These are phyloP conservation scores for Phytophthora pisi DNA, from an alignment of 352 stramenopile species.

Conservation along the genomic window DNA sequence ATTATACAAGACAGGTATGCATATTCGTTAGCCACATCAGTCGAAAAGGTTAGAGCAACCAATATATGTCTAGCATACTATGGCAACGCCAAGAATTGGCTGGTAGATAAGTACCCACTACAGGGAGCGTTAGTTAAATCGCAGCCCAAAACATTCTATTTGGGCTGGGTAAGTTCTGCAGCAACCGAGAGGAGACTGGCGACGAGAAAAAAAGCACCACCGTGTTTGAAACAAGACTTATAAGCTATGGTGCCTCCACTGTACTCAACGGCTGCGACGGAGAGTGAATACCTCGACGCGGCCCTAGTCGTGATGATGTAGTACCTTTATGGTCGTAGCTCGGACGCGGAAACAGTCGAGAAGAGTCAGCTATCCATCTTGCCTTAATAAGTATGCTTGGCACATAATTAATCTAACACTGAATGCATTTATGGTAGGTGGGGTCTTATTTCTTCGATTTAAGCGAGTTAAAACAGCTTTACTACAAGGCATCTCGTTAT, in stretches of 20 bases:
- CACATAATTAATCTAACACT: background rate
- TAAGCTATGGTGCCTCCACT: background rate
- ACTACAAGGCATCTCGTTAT: slow-evolving; percentile 2
- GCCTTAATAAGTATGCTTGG: background rate
- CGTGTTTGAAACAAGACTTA: background rate
- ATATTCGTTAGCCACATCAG: slow-evolving; percentile 11
- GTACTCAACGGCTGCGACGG: slow-evolving; percentile 5
- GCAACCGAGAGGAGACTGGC: slow-evolving; percentile 13
- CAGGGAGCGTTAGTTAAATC: slow-evolving; percentile 13
- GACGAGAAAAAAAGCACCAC: slow-evolving; percentile 18
- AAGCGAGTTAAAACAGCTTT: slow-evolving; percentile 16
- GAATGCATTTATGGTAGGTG: slow-evolving; percentile 2
- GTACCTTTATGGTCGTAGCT: slow-evolving; percentile 25
- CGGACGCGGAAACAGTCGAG: slow-evolving; percentile 21
- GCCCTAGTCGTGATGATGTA: slow-evolving; percentile 16
- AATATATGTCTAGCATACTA: slow-evolving; percentile 18
- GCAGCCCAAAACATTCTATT: slow-evolving; percentile 16
- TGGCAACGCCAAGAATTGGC: slow-evolving; percentile 12
- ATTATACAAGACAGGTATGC: background rate
- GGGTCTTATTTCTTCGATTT: slow-evolving; percentile 23
- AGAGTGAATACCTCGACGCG: slow-evolving; percentile 17
- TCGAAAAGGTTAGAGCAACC: slow-evolving; percentile 2
- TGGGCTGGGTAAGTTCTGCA: slow-evolving; percentile 11
- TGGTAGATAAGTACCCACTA: slow-evolving; percentile 8
- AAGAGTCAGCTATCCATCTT: slow-evolving; percentile 27